phyloP scores from a whole-genome alignment of 2,329 filamentous ascomycete species.

The Fonsecaea nubica region DNA sequence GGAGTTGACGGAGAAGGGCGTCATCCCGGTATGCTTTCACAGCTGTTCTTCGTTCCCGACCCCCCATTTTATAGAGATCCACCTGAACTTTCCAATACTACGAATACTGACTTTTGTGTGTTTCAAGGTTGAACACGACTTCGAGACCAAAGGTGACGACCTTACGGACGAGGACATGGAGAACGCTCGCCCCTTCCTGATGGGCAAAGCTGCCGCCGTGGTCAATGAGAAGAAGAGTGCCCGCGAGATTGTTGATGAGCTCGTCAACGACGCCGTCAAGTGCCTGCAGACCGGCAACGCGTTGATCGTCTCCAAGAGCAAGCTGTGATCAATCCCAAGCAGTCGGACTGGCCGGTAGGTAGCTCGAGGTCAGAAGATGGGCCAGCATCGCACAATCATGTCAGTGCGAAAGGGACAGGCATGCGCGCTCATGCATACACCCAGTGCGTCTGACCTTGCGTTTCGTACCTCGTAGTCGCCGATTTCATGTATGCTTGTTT shows the following conservation, averaged over 20 bases:
- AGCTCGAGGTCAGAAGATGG: not conserved
- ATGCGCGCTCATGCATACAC: too few species aligned
- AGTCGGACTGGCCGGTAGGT: not conserved
- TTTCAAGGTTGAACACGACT: conserved; percentile 75
- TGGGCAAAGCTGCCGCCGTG: conserved; percentile 96
- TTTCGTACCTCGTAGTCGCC: too few species aligned
- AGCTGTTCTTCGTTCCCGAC: not conserved
- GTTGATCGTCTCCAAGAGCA: conserved; percentile 61
- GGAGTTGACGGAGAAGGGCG: conserved; percentile 84
- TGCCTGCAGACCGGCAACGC: conserved; percentile 72
- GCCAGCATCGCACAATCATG: not conserved
- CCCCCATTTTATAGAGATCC: not conserved
- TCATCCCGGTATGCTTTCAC: conserved; percentile 69
- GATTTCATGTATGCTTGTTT: too few species aligned
- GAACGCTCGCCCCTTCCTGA: conserved; percentile 86
- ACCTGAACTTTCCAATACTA: not conserved
- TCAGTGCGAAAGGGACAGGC: too few species aligned
- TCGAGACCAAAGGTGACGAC: conserved; percentile 78
- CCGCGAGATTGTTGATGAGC: conserved; percentile 91
- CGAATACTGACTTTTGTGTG: not conserved
- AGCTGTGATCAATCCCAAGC: conserved; percentile 62
- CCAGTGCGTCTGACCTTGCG: too few species aligned
- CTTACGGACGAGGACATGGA: conserved; percentile 87
- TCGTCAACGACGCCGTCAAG: conserved; percentile 79
- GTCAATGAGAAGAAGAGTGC: conserved; percentile 91